These are phyloP conservation scores for Solidago caesia DNA, from an alignment of 129 eudicot genomes.

Conservation along the genomic window DNA sequence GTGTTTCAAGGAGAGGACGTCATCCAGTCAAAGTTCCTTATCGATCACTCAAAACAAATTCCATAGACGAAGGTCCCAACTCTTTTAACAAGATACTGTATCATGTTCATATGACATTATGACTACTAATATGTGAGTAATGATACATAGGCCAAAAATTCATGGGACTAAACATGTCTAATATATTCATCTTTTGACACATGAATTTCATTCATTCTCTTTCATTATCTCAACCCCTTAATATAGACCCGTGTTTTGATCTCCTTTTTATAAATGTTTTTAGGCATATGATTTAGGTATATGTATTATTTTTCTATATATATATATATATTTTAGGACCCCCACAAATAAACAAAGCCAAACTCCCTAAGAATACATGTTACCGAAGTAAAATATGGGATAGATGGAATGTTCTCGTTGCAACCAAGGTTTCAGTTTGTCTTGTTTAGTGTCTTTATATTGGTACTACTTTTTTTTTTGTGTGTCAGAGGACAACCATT, in stretches of 20 bases:
- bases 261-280: too few relatives aligned
- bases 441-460: conserved; percentile 35
- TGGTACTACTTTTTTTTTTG: conserved; percentile 24
- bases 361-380: conserved; percentile 28
- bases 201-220: too few relatives aligned
- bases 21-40: conserved; percentile 28
- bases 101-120: conserved; percentile 17
- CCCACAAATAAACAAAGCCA: conserved; percentile 14
- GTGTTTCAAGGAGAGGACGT: background rate
- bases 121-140: too few relatives aligned
- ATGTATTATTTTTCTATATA: too few relatives aligned
- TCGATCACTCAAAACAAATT: conserved; percentile 9
- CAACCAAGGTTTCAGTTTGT: conserved; percentile 36
- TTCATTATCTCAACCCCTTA: too few relatives aligned
- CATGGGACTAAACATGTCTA: too few relatives aligned
- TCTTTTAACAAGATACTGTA: conserved; percentile 19
- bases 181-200: too few relatives aligned
- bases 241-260: too few relatives aligned
- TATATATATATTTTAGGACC: conserved; percentile 6
- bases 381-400: conserved; percentile 17
- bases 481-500: conserved; percentile 21
- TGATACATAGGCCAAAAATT: too few relatives aligned
- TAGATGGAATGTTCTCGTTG: conserved; percentile 33
- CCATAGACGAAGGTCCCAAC: background rate
- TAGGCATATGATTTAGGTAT: too few relatives aligned